Conservation (phyloP, 2,329 filamentous ascomycete species). For the Cordyceps tenuipes region DNA sequence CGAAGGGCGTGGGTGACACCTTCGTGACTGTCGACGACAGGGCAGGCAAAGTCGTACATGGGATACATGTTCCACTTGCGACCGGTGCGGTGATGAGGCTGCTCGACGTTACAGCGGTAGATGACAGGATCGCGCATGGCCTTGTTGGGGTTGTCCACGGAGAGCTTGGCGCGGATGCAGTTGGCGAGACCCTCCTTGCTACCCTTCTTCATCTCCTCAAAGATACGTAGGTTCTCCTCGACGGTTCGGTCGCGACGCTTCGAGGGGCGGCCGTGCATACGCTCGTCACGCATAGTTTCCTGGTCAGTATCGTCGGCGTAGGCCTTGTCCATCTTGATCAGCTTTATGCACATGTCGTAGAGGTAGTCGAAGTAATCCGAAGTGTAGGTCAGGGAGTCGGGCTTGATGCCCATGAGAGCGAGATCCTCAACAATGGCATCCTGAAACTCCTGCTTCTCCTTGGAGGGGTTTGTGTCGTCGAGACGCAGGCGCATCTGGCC, state of each 20-base stretch:
- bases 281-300: constrained; percentile 77
- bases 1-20: constrained; percentile 76
- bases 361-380: constrained; percentile 93
- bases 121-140: constrained; percentile 95
- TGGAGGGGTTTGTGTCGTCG: constrained; percentile 94
- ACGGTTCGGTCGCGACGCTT: constrained; percentile 67
- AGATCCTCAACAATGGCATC: constrained; percentile 91
- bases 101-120: constrained; percentile 68
- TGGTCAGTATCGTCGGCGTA: constrained; percentile 93
- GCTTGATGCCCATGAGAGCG: constrained; percentile 81
- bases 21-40: constrained; percentile 71
- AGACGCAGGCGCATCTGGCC: constrained; percentile 87
- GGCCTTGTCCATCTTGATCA: constrained; percentile 80
- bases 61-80: constrained; percentile 78
- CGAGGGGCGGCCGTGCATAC: constrained; percentile 76
- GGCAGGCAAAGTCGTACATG: constrained; percentile 80
- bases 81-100: constrained; percentile 68
- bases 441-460: constrained; percentile 95
- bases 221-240: constrained; percentile 78
- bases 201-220: constrained; percentile 89
- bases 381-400: constrained; percentile 79
- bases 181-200: constrained; percentile 70
- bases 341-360: constrained; percentile 73
- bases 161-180: constrained; percentile 94
- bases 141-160: constrained; percentile 86